These are phyloP conservation scores for Colletotrichum abscissum DNA, from an alignment of 2,329 filamentous ascomycete species.

Conservation along the genomic window DNA sequence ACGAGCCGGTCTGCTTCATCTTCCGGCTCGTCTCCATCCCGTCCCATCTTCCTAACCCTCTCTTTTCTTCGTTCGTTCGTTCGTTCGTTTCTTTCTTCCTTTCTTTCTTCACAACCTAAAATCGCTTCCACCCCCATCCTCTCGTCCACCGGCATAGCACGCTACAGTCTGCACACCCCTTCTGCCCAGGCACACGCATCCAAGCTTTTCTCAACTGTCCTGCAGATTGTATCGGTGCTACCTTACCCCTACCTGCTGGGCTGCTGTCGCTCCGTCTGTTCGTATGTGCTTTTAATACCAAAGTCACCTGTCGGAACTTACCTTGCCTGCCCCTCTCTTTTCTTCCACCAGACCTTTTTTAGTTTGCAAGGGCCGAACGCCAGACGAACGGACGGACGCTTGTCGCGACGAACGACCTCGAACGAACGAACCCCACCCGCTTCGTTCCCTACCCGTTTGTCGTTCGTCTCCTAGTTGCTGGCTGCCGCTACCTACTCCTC, in stretches of 20 bases:
- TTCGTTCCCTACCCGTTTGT: neutral
- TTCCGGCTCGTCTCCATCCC: conserved; percentile 17
- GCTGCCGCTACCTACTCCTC: neutral
- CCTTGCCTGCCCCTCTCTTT: neutral
- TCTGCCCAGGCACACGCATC: neutral
- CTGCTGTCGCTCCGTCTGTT: neutral
- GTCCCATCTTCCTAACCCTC: conserved; percentile 23
- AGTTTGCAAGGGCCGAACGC: conserved; percentile 15
- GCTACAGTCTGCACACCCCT: neutral
- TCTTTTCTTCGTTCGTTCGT: neutral
- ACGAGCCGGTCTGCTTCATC: conserved; percentile 20
- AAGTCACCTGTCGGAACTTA: neutral
- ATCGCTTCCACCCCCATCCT: neutral
- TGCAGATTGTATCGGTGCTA: neutral
- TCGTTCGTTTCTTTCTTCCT: neutral
- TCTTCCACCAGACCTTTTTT: neutral
- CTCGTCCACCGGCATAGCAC: no score
- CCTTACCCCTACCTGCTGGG: neutral
- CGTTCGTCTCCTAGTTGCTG: neutral
- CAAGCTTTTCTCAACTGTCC: neutral
- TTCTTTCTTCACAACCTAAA: conserved; percentile 16
- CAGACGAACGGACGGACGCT: conserved; percentile 23
- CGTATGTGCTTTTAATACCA: neutral
- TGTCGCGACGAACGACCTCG: conserved; percentile 12
- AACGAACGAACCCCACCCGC: neutral